These are phyloP conservation scores for Xenoacremonium recifei DNA, from an alignment of 2,329 filamentous ascomycete species.

Conservation along the genomic window DNA sequence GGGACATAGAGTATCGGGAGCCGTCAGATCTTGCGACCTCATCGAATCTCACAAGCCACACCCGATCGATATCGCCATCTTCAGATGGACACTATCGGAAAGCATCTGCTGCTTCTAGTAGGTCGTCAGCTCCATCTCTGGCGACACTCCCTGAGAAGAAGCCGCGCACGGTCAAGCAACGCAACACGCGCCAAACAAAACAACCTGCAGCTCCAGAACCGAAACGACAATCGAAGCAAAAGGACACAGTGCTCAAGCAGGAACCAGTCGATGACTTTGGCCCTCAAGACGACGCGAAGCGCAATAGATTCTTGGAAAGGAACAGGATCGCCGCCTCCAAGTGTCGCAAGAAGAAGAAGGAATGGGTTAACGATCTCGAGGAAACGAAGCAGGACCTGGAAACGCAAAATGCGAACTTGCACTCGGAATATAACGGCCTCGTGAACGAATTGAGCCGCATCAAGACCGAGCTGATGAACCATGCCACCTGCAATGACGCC, in stretches of 20 bases:
- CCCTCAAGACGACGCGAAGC: constrained; percentile 42
- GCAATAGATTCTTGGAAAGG: constrained; percentile 62
- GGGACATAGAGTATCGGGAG: not conserved
- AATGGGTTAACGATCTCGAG: constrained; percentile 50
- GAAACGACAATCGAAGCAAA: constrained; percentile 6
- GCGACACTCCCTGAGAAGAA: constrained; percentile 1
- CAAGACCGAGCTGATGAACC: constrained; percentile 51
- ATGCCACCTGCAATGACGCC: constrained; percentile 50
- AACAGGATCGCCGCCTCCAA: constrained; percentile 74
- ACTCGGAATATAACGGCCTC: constrained; percentile 41
- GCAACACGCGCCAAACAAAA: not conserved
- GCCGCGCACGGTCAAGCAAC: not conserved
- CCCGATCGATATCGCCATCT: constrained; percentile 7
- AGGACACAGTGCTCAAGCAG: constrained; percentile 14
- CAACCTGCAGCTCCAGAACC: not conserved
- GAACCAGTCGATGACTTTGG: constrained; percentile 11
- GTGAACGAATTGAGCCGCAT: constrained; percentile 45
- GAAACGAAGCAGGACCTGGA: constrained; percentile 45
- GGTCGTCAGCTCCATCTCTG: constrained; percentile 14
- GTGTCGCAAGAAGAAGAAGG: constrained; percentile 67
- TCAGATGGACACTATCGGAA: not conserved
- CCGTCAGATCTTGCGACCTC: not conserved
- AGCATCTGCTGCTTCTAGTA: constrained; percentile 17
- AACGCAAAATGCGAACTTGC: constrained; percentile 40
- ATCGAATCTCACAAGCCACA: not conserved